Evolutionary conservation across 768 basidiomycete species (phyloP), one percentile per base, ranked within the genome.

Genomic region (Boletellus ananas): DNA sequence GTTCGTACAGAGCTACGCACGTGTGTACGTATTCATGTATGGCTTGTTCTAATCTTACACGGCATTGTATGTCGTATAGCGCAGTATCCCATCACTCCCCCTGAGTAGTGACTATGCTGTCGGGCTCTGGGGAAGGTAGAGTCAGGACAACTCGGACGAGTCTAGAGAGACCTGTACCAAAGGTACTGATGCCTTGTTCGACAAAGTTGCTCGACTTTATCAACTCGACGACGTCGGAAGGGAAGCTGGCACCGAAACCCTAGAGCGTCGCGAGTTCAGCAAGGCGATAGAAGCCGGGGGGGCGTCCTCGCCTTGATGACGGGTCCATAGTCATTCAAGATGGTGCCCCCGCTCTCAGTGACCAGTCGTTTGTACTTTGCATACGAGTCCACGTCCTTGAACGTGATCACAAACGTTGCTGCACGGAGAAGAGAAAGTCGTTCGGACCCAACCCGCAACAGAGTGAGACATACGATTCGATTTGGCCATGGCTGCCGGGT

Each of bases 221-320:
- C 20, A 13, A 11, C 4, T 23, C 0, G 21, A 47, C 45, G 13
- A 53, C 1, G 14, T 18, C 1, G 0, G 11, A 12, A 5, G 63
- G 48, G 4, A 63, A 51, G 37, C 10, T 13, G n/a, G 58, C 63
- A 1, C 50, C 40, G 53, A 63, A 62, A 17, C 55, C 50, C 62
- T 65, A 18, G 8, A 42, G 12, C 17, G 6, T 3, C 5, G 1
- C 44, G 14, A 16, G 40, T 38, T 20, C 3, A 47, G 2, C 31
- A 4, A 9, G 42, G 23, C 4, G 23, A 25, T 25, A 34, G 3
- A 5, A 41, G 29, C 11, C 16, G 12, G 13, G 13, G 6, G 29
- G 10, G 49, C 43, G 1, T 45, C 29, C 3, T 29, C 29, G 52
- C 62, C 45, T 35, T 3, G 7, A 51, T 3, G 7, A 2, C 4